Evolutionary conservation across 306 rosid genomes (phyloP).

Genomic region (Sicyos edulis): DNA sequence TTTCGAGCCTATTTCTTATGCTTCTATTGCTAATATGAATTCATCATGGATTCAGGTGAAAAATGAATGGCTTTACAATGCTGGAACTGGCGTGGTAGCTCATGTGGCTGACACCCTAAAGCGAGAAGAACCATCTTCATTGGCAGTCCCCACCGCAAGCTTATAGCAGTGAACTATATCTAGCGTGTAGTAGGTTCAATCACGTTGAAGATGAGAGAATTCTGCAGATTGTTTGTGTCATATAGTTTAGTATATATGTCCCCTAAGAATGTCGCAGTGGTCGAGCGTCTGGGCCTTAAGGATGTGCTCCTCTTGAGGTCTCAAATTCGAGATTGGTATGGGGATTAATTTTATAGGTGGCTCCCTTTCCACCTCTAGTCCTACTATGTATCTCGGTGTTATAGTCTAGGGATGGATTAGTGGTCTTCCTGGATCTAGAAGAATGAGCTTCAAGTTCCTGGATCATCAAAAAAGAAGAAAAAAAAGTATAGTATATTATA

Average conservation of each 20-base stretch:
- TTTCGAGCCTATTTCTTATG: conserved; percentile 15
- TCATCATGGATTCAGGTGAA: conserved; percentile 52
- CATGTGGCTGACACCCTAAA: conserved; percentile 83
- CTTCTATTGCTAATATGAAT: background rate
- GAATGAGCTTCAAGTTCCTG: too few relatives aligned
- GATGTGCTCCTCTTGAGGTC: too few relatives aligned
- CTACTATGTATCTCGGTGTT: too few relatives aligned
- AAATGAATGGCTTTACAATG: conserved; percentile 86
- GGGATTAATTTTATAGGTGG: too few relatives aligned
- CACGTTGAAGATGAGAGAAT: conserved; percentile 3
- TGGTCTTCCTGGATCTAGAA: too few relatives aligned
- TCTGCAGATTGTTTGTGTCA: background rate
- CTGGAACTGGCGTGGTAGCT: conserved; percentile 83
- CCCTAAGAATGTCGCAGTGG: too few relatives aligned
- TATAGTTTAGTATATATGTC: conserved; percentile 14
- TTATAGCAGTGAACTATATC: conserved; percentile 32
- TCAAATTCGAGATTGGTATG: too few relatives aligned
- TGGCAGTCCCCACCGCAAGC: conserved; percentile 41
- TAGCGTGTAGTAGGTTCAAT: background rate
- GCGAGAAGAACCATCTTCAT: conserved; percentile 58
- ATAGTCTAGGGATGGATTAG: too few relatives aligned
- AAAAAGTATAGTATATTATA: conserved; percentile 10
- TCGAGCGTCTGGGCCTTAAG: too few relatives aligned
- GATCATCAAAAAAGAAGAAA: too few relatives aligned
- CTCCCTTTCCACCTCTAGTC: too few relatives aligned